A percentile compares a stretch with the other conserved stretches of the same genome.
These are phyloP conservation scores for Fraxinus albicans DNA, from an alignment of 305 asterid genomes.

Conservation along the genomic window DNA sequence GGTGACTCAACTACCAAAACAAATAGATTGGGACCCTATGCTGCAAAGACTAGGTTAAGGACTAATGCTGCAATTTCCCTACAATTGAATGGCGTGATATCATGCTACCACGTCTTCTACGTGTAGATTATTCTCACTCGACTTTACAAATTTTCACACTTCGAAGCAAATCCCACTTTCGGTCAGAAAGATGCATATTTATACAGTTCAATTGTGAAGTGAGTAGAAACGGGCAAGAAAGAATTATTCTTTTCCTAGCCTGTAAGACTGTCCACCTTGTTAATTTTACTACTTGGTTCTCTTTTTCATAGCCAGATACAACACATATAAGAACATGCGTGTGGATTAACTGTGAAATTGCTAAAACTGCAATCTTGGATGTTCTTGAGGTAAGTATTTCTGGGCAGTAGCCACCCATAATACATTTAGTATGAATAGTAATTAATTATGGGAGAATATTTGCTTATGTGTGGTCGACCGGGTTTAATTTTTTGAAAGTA, in stretches of 20 bases:
- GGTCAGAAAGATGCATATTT: constrained; percentile 4
- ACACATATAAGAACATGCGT: not conserved
- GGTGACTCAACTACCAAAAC: not conserved
- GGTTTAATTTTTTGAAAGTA: not conserved
- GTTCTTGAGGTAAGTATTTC: constrained; percentile 19
- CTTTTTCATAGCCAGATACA: not conserved
- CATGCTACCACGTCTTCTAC: not conserved
- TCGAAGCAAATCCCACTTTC: constrained; percentile 24
- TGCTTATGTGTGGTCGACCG: not conserved
- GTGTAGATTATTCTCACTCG: not conserved
- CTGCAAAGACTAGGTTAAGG: not conserved
- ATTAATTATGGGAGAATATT: not conserved
- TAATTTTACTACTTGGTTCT: constrained; percentile 3
- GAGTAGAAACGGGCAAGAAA: constrained; percentile 21
- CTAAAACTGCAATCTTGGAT: constrained; percentile 8
- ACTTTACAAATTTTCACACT: not conserved
- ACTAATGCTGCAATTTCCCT: not conserved
- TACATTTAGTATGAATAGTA: constrained; percentile 22
- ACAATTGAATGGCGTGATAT: not conserved
- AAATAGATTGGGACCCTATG: not conserved
- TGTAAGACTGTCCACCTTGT: constrained; percentile 26
- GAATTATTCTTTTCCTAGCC: constrained; percentile 45
- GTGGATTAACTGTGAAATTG: constrained; percentile 6
- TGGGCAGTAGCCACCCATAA: constrained; percentile 17
- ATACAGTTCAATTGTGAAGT: constrained; percentile 16